A percentile compares a stretch with the other conserved stretches of the same genome.
Conservation (phyloP, 495 filamentous ascomycete species). For the Entonaema liquescens region DNA sequence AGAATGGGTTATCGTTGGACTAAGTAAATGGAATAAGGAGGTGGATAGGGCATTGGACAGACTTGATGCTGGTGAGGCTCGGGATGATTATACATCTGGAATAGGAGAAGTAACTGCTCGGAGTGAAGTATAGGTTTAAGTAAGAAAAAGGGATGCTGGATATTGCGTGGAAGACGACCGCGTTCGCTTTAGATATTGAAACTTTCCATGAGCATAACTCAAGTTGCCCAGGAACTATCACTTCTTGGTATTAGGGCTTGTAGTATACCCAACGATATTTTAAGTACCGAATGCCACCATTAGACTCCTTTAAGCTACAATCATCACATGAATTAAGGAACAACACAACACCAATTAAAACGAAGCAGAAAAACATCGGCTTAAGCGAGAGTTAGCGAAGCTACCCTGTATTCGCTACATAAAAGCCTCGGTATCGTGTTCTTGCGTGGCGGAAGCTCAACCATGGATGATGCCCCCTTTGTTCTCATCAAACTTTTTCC, state of each 20-base stretch:
- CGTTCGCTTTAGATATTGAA: background rate
- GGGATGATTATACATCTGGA: background rate
- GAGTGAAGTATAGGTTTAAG: conserved; percentile 20
- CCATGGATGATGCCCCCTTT: background rate
- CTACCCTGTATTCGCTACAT: conserved; percentile 8
- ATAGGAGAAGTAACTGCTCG: conserved; percentile 1
- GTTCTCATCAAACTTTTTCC: conserved; percentile 31
- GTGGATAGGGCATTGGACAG: conserved; percentile 78
- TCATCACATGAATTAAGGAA: background rate
- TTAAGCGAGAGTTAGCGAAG: conserved; percentile 14
- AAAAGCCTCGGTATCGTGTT: conserved; percentile 22
- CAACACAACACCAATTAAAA: background rate
- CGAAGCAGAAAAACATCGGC: background rate
- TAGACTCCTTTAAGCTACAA: background rate
- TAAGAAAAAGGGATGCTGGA: background rate
- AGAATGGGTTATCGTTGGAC: conserved; percentile 83
- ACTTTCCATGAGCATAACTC: background rate
- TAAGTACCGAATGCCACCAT: background rate
- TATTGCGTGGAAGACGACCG: background rate
- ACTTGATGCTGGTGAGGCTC: conserved; percentile 67
- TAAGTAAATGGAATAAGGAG: conserved; percentile 81
- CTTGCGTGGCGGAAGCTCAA: conserved; percentile 2
- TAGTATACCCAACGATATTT: background rate
- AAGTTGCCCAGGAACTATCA: background rate
- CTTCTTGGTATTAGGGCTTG: background rate